phyloP scores from a whole-genome alignment of 306 rosid genomes.

The Ochetophila trinervis region DNA sequence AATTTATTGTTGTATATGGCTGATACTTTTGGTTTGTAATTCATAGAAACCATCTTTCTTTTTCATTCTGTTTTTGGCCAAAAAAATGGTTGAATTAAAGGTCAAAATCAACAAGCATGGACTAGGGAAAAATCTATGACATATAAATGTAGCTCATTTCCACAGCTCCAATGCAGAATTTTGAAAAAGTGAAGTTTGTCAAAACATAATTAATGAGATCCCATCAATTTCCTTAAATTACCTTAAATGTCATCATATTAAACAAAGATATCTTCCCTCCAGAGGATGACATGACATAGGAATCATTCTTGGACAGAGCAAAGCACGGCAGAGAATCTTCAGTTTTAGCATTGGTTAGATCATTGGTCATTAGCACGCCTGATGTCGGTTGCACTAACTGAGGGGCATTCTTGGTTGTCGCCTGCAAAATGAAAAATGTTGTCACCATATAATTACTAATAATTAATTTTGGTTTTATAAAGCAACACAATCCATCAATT shows the following conservation, averaged over 20 bases:
- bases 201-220: neutral
- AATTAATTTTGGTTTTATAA: conserved; percentile 15
- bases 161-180: neutral
- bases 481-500: neutral
- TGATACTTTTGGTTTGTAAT: too few species aligned
- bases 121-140: too few species aligned
- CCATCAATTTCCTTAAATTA: conserved; percentile 13
- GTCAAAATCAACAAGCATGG: too few species aligned
- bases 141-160: too few species aligned
- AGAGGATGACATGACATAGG: conserved; percentile 84
- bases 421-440: conserved; percentile 42
- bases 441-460: conserved; percentile 18
- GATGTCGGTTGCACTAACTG: conserved; percentile 70
- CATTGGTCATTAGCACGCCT: conserved; percentile 80
- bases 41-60: too few species aligned
- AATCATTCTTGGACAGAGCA: conserved; percentile 86
- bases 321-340: conserved; percentile 64
- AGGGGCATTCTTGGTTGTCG: conserved; percentile 65
- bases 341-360: conserved; percentile 50
- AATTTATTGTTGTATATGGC: neutral
- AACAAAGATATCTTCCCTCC: conserved; percentile 91
- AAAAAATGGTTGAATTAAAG: too few species aligned
- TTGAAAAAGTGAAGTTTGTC: neutral
- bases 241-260: conserved; percentile 87
- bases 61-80: too few species aligned